These are phyloP conservation scores for Astragalus membranaceus DNA, from an alignment of 306 rosid genomes.

Conservation along the genomic window DNA sequence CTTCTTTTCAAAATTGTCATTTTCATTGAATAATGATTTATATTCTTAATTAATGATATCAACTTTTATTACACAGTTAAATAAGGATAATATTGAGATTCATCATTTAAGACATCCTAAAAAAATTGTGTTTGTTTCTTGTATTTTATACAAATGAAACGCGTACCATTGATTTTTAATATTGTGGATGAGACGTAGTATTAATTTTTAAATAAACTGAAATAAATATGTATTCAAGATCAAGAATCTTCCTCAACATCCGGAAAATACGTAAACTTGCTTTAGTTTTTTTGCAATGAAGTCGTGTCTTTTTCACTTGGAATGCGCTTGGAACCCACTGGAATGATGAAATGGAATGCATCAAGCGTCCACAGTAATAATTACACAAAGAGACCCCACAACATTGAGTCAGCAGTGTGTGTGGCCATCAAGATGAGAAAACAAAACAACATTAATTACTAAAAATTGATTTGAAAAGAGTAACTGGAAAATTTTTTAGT, in stretches of 20 bases:
- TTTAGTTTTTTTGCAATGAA: background rate
- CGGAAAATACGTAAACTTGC: background rate
- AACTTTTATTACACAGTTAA: too few species aligned
- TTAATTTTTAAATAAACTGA: too few species aligned
- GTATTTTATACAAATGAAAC: too few species aligned
- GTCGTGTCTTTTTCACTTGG: slow-evolving; percentile 5
- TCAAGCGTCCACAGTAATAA: background rate
- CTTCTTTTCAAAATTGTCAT: too few species aligned
- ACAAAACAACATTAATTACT: background rate
- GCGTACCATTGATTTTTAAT: too few species aligned
- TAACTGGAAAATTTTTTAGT: too few species aligned
- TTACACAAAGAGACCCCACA: slow-evolving; percentile 22
- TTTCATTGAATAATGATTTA: too few species aligned
- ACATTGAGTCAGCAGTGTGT: background rate
- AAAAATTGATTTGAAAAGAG: background rate
- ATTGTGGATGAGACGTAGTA: too few species aligned
- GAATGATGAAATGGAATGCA: slow-evolving; percentile 1
- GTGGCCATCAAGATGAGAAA: background rate
- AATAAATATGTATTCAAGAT: background rate
- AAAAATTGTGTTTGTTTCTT: too few species aligned
- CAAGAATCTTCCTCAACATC: background rate
- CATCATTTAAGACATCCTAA: too few species aligned
- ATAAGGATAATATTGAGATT: too few species aligned
- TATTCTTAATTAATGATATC: too few species aligned
- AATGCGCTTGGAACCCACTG: slow-evolving; percentile 19